A percentile compares a stretch with the other conserved stretches of the same genome.
These are phyloP conservation scores for Yarrowia osloensis DNA, from an alignment of 805 yeast genomes.

Conservation along the genomic window DNA sequence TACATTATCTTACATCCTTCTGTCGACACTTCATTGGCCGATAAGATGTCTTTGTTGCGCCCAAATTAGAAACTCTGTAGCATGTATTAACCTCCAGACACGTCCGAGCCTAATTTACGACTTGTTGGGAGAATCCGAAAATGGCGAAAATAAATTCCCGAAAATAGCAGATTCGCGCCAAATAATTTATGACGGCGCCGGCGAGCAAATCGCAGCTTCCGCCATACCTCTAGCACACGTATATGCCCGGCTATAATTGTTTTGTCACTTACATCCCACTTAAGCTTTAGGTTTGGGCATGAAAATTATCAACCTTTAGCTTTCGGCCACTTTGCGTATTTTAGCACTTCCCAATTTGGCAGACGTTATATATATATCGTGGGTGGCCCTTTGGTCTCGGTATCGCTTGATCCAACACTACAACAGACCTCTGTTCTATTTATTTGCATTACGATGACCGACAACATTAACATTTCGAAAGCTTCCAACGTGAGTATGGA, in stretches of 20 bases:
- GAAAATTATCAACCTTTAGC: constrained; percentile 18
- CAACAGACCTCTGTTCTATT: constrained; percentile 27
- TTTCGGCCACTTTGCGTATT: constrained; percentile 7
- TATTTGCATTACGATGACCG: constrained; percentile 31
- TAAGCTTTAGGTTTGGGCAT: constrained; percentile 1
- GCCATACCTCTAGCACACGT: neutral
- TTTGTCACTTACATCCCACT: neutral
- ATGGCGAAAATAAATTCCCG: no score
- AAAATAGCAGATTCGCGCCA: neutral
- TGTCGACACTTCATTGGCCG: constrained; percentile 30
- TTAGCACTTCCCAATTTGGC: constrained; percentile 20
- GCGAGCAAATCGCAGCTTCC: neutral
- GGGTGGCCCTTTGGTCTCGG: neutral
- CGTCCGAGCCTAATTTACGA: neutral
- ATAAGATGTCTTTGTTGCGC: constrained; percentile 30
- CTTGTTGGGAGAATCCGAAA: neutral
- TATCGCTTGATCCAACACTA: constrained; percentile 30
- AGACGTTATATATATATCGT: constrained; percentile 28
- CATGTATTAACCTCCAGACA: neutral
- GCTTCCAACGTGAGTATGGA: constrained; percentile 29
- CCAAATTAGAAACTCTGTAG: constrained; percentile 28
- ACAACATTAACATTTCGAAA: constrained; percentile 30
- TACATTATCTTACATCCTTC: constrained; percentile 30
- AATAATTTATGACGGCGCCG: neutral
- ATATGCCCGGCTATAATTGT: neutral